These are phyloP conservation scores for Deinandra increscens DNA, from an alignment of 129 eudicot species.

Conservation along the genomic window DNA sequence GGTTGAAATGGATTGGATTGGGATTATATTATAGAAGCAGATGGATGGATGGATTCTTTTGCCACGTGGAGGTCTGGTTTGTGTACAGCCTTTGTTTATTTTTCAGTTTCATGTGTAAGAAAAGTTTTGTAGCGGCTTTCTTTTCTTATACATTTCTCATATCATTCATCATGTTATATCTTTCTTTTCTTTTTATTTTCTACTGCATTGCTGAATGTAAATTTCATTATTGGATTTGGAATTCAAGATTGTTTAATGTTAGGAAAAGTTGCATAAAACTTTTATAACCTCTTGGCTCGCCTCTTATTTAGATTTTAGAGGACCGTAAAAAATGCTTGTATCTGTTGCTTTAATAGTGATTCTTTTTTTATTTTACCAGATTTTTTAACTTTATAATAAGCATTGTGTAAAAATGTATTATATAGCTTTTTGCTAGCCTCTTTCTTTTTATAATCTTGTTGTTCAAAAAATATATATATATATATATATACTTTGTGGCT, in stretches of 20 bases:
- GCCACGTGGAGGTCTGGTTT: constrained; percentile 28
- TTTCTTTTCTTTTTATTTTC: constrained; percentile 8
- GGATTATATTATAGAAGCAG: too few relatives aligned
- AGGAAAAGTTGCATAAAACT: constrained; percentile 26
- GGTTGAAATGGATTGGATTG: constrained; percentile 15
- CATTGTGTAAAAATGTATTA: too few relatives aligned
- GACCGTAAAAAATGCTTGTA: too few relatives aligned
- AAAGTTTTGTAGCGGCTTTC: constrained; percentile 77
- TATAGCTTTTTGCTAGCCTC: too few relatives aligned
- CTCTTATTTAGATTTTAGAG: background rate
- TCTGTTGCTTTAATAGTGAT: too few relatives aligned
- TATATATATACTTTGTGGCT: too few relatives aligned
- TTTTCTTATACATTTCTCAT: constrained; percentile 33
- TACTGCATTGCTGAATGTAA: constrained; percentile 32
- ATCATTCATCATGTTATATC: constrained; percentile 26
- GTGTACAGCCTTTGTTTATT: constrained; percentile 78
- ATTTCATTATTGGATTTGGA: constrained; percentile 24
- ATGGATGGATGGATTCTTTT: constrained; percentile 24
- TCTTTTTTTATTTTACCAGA: too few relatives aligned
- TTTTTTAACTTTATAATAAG: too few relatives aligned
- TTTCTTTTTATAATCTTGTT: too few relatives aligned
- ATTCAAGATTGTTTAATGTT: constrained; percentile 27
- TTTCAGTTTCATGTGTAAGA: constrained; percentile 63
- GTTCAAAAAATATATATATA: too few relatives aligned
- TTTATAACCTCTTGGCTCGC: background rate